Evolutionary conservation across 208 protist genomes (phyloP).

Genomic region (Porcisia hertigi): DNA sequence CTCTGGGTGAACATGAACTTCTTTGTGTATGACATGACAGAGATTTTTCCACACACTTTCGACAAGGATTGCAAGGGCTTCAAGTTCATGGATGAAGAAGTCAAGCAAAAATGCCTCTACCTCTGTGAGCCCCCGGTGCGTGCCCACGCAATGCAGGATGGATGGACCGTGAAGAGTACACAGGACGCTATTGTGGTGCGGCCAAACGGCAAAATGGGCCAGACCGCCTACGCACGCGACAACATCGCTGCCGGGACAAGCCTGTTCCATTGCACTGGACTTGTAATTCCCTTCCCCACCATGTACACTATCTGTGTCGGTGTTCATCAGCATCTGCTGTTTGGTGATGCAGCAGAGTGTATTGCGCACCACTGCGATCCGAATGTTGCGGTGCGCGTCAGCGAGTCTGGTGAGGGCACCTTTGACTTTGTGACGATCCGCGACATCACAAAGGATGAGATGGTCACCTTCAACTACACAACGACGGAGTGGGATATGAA

Average conservation of each 20-base stretch:
- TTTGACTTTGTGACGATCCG: slow-evolving; percentile 78
- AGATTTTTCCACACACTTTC: slow-evolving; percentile 61
- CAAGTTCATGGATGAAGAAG: slow-evolving; percentile 57
- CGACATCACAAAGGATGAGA: slow-evolving; percentile 60
- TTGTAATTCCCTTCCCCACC: slow-evolving; percentile 82
- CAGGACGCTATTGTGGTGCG: slow-evolving; percentile 56
- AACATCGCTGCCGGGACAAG: slow-evolving; percentile 46
- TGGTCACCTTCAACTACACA: slow-evolving; percentile 90
- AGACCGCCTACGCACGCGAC: slow-evolving; percentile 72
- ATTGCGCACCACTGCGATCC: slow-evolving; percentile 90
- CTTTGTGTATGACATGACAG: slow-evolving; percentile 84
- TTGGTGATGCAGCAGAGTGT: slow-evolving; percentile 86
- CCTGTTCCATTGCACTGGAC: slow-evolving; percentile 73
- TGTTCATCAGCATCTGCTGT: slow-evolving; percentile 71
- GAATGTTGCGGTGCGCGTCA: slow-evolving; percentile 66
- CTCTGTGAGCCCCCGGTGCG: slow-evolving; percentile 84
- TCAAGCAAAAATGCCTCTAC: slow-evolving; percentile 70
- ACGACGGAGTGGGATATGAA: slow-evolving; percentile 91
- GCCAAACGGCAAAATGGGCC: slow-evolving; percentile 81
- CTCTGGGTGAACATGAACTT: slow-evolving; percentile 87
- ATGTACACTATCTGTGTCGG: slow-evolving; percentile 92
- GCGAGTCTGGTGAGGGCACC: slow-evolving; percentile 43
- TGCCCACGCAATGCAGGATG: slow-evolving; percentile 80
- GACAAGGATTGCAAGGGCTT: slow-evolving; percentile 68
- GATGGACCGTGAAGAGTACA: slow-evolving; percentile 72